These are phyloP conservation scores for Aspergillus wentii DNA, from an alignment of 495 filamentous ascomycete genomes.

Conservation along the genomic window DNA sequence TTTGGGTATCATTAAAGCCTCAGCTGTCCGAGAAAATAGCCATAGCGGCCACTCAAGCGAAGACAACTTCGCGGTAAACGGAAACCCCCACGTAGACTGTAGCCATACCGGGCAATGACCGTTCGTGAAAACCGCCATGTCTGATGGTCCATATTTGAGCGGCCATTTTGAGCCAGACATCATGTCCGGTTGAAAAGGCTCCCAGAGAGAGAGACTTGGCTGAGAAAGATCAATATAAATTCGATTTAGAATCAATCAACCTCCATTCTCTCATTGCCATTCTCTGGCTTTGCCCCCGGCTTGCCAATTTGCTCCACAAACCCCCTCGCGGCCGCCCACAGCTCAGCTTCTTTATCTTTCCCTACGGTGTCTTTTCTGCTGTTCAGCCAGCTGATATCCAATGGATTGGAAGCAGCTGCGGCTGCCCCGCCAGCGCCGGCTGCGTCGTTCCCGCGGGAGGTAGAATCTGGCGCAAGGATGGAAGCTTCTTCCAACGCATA, in stretches of 20 bases:
- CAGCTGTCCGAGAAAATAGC: too few relatives aligned
- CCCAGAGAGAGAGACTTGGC: too few relatives aligned
- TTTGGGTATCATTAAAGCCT: too few relatives aligned
- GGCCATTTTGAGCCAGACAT: too few relatives aligned
- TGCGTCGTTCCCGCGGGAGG: slow-evolving; percentile 19
- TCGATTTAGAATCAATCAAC: slow-evolving; percentile 32
- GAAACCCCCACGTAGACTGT: too few relatives aligned
- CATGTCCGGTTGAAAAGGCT: too few relatives aligned
- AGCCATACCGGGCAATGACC: too few relatives aligned
- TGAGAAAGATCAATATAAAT: too few relatives aligned
- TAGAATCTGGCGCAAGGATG: slow-evolving; percentile 51
- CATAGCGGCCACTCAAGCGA: too few relatives aligned
- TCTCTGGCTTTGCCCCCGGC: slow-evolving; percentile 6
- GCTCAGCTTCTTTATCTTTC: slow-evolving; percentile 71
- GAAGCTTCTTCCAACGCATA: slow-evolving; percentile 73
- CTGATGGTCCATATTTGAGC: too few relatives aligned
- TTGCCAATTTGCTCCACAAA: slow-evolving; percentile 39
- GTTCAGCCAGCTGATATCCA: slow-evolving; percentile 85
- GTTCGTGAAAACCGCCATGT: too few relatives aligned
- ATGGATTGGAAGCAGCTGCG: slow-evolving; percentile 23
- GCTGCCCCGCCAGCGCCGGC: slow-evolving; percentile 15
- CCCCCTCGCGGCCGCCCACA: slow-evolving; percentile 59
- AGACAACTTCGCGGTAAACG: too few relatives aligned
- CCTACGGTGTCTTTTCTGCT: slow-evolving; percentile 72
- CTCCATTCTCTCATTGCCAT: slow-evolving; percentile 28